Evolutionary conservation across 352 stramenopile genomes (phyloP).

Genomic region (Phytophthora constricta): DNA sequence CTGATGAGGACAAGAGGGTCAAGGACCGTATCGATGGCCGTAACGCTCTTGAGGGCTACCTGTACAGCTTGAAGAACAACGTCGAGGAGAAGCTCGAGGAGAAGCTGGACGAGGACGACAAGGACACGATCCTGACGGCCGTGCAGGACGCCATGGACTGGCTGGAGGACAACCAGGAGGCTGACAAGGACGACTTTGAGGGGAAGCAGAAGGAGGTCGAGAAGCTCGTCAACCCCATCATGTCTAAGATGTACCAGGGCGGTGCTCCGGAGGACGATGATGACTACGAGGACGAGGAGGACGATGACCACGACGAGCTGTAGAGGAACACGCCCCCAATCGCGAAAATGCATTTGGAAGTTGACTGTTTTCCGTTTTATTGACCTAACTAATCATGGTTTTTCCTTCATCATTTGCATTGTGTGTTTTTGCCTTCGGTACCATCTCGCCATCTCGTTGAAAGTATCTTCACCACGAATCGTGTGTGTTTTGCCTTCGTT

Average conservation of each 20-base stretch:
- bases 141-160: constrained; percentile 99
- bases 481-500: no score
- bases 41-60: constrained; percentile 97
- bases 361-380: constrained; percentile 45
- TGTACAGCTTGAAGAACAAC: constrained; percentile 96
- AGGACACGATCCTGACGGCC: constrained; percentile 86
- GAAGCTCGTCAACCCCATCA: constrained; percentile 98
- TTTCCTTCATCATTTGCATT: no score
- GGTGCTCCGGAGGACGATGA: constrained; percentile 71
- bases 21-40: constrained; percentile 97
- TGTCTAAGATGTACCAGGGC: constrained; percentile 97
- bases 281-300: constrained; percentile 83
- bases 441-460: no score
- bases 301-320: constrained; percentile 95
- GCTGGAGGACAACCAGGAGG: constrained; percentile 98
- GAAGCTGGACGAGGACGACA: constrained; percentile 97
- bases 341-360: constrained; percentile 34
- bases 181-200: constrained; percentile 98
- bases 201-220: constrained; percentile 99
- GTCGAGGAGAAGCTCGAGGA: constrained; percentile 95
- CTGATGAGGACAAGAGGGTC: constrained; percentile 98
- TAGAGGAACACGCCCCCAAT: constrained; percentile 63
- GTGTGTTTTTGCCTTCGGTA: no score
- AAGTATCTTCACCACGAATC: no score
- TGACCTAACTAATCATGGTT: constrained; percentile 38